A percentile compares a stretch with the other conserved stretches of the same genome.
Evolutionary conservation across 2,329 filamentous ascomycete genomes (phyloP).

Genomic region (Fusarium caatingaense): DNA sequence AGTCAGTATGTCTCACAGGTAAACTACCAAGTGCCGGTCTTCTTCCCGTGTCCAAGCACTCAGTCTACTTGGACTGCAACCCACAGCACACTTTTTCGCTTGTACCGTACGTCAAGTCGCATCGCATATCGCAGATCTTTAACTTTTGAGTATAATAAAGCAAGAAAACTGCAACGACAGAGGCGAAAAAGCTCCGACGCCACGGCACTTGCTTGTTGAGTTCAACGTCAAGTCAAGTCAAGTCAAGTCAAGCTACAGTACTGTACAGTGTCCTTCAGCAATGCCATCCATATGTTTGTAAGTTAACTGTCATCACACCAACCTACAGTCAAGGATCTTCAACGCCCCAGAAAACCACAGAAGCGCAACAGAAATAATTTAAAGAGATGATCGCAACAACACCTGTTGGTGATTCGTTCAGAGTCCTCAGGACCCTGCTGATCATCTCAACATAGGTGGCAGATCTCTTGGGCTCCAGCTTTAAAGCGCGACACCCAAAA

Average conservation of each 20-base stretch:
- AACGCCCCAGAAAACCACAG: slow-evolving; percentile 18
- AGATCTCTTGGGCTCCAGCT: slow-evolving; percentile 25
- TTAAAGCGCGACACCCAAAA: slow-evolving; percentile 12
- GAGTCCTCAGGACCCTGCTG: slow-evolving; percentile 37
- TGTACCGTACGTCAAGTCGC: slow-evolving; percentile 38
- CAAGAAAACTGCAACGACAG: slow-evolving; percentile 6
- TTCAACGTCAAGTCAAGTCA: not conserved
- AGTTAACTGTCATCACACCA: slow-evolving; percentile 18
- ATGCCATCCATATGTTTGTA: slow-evolving; percentile 7
- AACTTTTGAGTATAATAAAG: slow-evolving; percentile 2
- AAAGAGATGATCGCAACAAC: slow-evolving; percentile 3
- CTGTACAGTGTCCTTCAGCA: not conserved
- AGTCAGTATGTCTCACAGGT: slow-evolving; percentile 3
- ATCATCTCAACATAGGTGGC: slow-evolving; percentile 37
- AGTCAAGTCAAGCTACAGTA: not conserved
- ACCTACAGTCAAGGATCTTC: not conserved
- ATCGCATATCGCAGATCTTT: slow-evolving; percentile 30
- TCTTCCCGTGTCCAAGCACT: slow-evolving; percentile 10
- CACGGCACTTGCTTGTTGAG: slow-evolving; percentile 15
- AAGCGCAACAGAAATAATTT: slow-evolving; percentile 11
- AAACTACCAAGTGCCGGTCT: slow-evolving; percentile 20
- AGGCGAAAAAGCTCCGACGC: slow-evolving; percentile 17
- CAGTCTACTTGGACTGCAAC: slow-evolving; percentile 5
- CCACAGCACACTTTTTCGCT: slow-evolving; percentile 18
- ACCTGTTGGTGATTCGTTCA: slow-evolving; percentile 28